Percentiles rank a stretch among this genome's conserved stretches.
These are phyloP conservation scores for Leccinum barrowsii DNA, from an alignment of 768 basidiomycete genomes.

Conservation along the genomic window DNA sequence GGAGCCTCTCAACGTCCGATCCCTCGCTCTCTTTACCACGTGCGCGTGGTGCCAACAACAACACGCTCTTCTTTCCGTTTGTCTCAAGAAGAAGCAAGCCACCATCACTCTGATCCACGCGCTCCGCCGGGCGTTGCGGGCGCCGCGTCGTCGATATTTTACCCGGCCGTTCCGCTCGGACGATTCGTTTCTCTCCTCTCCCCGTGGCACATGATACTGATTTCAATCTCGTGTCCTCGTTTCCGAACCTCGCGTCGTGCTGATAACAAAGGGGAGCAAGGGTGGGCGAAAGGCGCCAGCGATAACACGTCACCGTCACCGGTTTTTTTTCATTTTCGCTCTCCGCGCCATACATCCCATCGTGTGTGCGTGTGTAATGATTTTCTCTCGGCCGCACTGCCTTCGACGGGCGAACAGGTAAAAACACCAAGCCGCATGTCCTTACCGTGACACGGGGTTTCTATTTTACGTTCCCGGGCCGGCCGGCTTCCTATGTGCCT, in stretches of 20 bases:
- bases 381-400: constrained; percentile 16
- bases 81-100: constrained; percentile 2
- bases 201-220: not conserved
- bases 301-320: constrained; percentile 11
- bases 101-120: not conserved
- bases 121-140: not conserved
- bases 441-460: not conserved
- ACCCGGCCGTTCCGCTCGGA: not conserved
- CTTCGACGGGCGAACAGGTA: not conserved
- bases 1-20: constrained; percentile 22
- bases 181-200: not conserved
- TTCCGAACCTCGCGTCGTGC: not conserved
- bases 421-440: not conserved
- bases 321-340: not conserved
- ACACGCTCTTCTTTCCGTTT: constrained; percentile 1
- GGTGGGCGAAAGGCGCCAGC: not conserved
- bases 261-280: not conserved
- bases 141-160: not conserved
- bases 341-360: not conserved
- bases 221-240: not conserved
- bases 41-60: not conserved
- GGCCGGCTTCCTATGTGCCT: not conserved
- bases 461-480: not conserved
- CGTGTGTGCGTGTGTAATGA: not conserved
- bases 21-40: not conserved